Base-by-base conservation (phyloP, 306 rosid genomes). In the Acmispon strigosus region DNA sequence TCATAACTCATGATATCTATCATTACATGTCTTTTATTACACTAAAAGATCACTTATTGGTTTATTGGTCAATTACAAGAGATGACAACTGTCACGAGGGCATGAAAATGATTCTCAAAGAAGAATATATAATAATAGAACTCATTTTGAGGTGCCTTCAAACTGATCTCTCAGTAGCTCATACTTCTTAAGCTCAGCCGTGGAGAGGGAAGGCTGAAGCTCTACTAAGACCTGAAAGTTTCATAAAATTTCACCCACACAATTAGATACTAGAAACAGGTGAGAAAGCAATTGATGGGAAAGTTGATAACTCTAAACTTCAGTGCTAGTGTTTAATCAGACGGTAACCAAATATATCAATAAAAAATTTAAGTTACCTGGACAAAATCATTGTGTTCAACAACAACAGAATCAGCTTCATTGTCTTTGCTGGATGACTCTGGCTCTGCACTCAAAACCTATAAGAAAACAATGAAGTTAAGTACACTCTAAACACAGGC, bases 141-240 rank as follows among this genome's bases (percentile, higher is more conserved):
- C 34, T 85, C 79, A 90, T 76, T 85, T 86, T 69, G 89, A 78
- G 62, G 84, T 54, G 70, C 98, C 97, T 89, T 90, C 94, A 77
- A 93, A 90, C 76, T 88, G 98, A 79, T 89, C 92, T 59, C 98
- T 84, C 62, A 90, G 91, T 69, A 62, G 65, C 82, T 94, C 97
- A 9, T 90, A 89, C 77, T 89, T 94, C 83, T 84, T 83, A 34
- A 94, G 90, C 81, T 94, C 95, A 2, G 89, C 77, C 80, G 73
- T 72, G 17, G 98, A 90, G 36, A 90, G 89, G 8, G 97, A 94
- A 51, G 97, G 97, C 16, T 90, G 67, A 10, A 90, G 81, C 65
- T 90, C 95, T 36, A 55, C 81, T 12, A 90, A 82, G 73, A 89
- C 97, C 97, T 90, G 85, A 51, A 81, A 50, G 59, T 62, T 57